These are phyloP conservation scores for Geosmithia flava DNA, from an alignment of 2,329 filamentous ascomycete genomes.

Conservation along the genomic window DNA sequence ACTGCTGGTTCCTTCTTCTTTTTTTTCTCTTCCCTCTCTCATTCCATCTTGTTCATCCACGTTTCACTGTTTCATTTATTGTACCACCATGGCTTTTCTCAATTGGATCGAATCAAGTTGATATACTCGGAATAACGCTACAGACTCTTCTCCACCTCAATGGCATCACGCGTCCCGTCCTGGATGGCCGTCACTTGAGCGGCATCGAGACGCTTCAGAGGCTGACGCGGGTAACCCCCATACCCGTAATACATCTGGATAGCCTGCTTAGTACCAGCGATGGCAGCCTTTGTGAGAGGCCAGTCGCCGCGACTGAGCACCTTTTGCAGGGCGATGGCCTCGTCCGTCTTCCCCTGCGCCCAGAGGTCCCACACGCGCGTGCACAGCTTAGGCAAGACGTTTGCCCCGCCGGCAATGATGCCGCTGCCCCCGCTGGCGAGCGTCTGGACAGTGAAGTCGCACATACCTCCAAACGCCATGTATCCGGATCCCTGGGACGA, in stretches of 20 bases:
- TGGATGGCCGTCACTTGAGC: slow-evolving; percentile 39
- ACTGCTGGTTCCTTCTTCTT: not conserved
- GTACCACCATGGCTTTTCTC: too few relatives aligned
- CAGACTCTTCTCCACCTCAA: slow-evolving; percentile 50
- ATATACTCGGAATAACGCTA: slow-evolving; percentile 8
- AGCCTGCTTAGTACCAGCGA: slow-evolving; percentile 76
- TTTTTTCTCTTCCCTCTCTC: not conserved
- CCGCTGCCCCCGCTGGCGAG: slow-evolving; percentile 67
- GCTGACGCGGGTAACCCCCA: slow-evolving; percentile 62
- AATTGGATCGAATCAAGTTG: not conserved
- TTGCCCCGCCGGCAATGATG: slow-evolving; percentile 77
- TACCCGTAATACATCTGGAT: slow-evolving; percentile 75
- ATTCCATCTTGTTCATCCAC: too few relatives aligned
- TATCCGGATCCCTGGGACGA: slow-evolving; percentile 49
- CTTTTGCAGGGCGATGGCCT: slow-evolving; percentile 66
- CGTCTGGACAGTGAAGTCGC: slow-evolving; percentile 78
- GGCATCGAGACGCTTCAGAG: slow-evolving; percentile 53
- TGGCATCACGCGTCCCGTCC: slow-evolving; percentile 47
- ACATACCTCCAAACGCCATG: slow-evolving; percentile 76
- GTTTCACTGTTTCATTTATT: too few relatives aligned
- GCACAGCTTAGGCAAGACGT: slow-evolving; percentile 74
- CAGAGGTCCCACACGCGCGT: slow-evolving; percentile 70
- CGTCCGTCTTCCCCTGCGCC: slow-evolving; percentile 57
- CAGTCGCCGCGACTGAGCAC: slow-evolving; percentile 70
- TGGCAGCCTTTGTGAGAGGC: slow-evolving; percentile 70